Evolutionary conservation across 1,284 basidiomycete species (phyloP), one percentile per base, ranked within the genome.

Genomic region (Gyrodon tennesseensis): DNA sequence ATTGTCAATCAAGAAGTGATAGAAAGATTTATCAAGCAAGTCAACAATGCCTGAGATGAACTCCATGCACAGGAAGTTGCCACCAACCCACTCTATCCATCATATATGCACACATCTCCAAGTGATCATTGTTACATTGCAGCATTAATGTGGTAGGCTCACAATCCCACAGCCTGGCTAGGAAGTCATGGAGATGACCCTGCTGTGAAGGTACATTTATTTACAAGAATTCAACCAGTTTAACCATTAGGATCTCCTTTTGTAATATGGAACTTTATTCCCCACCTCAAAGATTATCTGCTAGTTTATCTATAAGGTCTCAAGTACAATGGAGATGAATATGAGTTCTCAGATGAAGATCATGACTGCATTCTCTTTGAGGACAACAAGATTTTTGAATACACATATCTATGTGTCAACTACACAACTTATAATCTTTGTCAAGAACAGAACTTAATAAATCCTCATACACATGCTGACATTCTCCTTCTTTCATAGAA

Each of bases 381-480:
- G 5, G 19, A 51, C 27, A 40, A 62, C 39, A 54, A 62, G 29
- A 44, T 70, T 12, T 73, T 67, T 44, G 8, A 56, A 3, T 66
- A 68, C 12, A 60, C 65, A 11, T 62, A 64, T 7, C 2, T 72
- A 9, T 34, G 44, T 1, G 51, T 75, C 58, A 75, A 77, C 37
- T 76, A 70, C 49, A 78, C 70, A 3, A 76, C 72, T 1, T 78
- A 78, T 29, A 63, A 78, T 61, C 62, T 77, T 5, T 62, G 44
- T 13, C 61, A 61, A 0, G 63, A 69, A 27, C 70, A 76, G 58
- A 76, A 78, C 53, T 61, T 69, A 3, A 56, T 78, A 12, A 74
- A 71, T 25, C 67, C 71, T 0, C 8, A 25, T 1, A 60, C n/a
- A 4, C 41, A 37, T 21, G 29, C 58, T 0, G 59, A 66, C 37